Percentiles rank a stretch among this genome's conserved stretches.
These are phyloP conservation scores for Eucalyptus sideroxylon DNA, from an alignment of 345 rosid species.

Conservation along the genomic window DNA sequence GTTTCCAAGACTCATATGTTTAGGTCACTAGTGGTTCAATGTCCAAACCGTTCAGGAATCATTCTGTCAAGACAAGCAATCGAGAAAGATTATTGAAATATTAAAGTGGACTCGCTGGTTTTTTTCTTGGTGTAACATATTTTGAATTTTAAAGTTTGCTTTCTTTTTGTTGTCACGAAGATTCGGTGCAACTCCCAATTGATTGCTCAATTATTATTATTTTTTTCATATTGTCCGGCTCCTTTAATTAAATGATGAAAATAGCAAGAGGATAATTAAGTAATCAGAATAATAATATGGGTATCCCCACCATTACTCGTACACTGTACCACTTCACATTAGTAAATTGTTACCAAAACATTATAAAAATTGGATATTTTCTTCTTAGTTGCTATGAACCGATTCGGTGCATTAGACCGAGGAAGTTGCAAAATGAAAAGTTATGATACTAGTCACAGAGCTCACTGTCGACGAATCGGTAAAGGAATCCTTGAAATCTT, in stretches of 20 bases:
- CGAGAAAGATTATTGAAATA: background rate
- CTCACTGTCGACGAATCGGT: background rate
- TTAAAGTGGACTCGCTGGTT: background rate
- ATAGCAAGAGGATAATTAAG: background rate
- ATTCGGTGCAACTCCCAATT: background rate
- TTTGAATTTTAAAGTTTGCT: background rate
- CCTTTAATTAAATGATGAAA: background rate
- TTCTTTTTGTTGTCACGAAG: background rate
- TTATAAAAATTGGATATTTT: background rate
- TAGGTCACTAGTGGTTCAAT: background rate
- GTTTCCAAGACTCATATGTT: background rate
- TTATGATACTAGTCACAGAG: accelerated
- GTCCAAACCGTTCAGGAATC: background rate
- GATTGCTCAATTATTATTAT: background rate
- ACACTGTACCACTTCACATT: no score
- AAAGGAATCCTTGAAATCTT: background rate
- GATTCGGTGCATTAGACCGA: background rate
- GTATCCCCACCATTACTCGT: background rate
- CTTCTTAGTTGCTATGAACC: background rate
- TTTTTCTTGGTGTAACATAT: background rate
- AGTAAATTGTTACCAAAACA: background rate
- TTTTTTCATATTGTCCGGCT: background rate
- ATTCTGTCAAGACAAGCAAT: background rate
- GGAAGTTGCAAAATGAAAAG: background rate
- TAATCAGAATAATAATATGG: background rate